Evolutionary conservation across 2,329 filamentous ascomycete species (phyloP).

Genomic region (Talaromyces sp.): DNA sequence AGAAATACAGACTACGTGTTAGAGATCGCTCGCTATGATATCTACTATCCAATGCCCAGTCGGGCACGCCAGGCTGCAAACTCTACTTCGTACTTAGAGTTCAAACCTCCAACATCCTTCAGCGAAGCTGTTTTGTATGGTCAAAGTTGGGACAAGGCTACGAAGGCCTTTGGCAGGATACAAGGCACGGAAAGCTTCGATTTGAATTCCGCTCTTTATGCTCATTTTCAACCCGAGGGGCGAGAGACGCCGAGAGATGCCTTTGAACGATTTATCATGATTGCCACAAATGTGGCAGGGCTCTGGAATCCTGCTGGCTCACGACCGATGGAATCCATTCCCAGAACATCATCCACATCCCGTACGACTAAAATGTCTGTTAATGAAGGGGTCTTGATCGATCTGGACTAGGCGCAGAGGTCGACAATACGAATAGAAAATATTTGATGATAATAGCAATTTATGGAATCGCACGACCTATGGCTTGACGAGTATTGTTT

Average conservation of each 20-base stretch:
- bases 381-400: conserved; percentile 5
- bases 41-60: conserved; percentile 26
- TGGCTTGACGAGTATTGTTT: neutral
- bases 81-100: conserved; percentile 19
- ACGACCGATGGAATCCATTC: neutral
- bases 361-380: neutral
- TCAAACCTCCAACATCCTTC: conserved; percentile 26
- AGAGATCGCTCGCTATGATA: conserved; percentile 45
- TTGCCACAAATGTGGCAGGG: conserved; percentile 34
- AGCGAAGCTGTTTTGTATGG: conserved; percentile 36
- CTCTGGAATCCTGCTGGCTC: conserved; percentile 26
- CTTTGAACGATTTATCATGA: conserved; percentile 35
- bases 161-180: conserved; percentile 35
- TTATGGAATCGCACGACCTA: neutral
- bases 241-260: conserved; percentile 23
- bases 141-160: conserved; percentile 36
- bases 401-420: neutral
- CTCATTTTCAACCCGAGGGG: conserved; percentile 35
- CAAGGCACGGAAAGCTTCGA: conserved; percentile 33
- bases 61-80: neutral
- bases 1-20: conserved; percentile 41
- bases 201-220: conserved; percentile 26
- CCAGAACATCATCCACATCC: neutral
- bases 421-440: neutral
- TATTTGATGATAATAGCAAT: neutral